phyloP scores from a whole-genome alignment of 2,329 filamentous ascomycete species.

The Pseudocercospora crystallina region DNA sequence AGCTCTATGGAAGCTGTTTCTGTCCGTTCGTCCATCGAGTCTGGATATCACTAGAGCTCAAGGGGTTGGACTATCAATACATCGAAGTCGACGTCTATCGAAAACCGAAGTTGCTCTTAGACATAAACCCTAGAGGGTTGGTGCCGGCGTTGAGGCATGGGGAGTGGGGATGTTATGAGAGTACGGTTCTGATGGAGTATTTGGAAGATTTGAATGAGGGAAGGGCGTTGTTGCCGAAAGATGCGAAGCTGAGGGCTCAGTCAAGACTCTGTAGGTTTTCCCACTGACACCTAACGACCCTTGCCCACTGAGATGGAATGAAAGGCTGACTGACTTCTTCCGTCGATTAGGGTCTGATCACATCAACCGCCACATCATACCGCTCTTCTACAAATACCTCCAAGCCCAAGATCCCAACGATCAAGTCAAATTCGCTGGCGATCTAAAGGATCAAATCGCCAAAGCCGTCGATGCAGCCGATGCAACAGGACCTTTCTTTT shows the following conservation, averaged over 20 bases:
- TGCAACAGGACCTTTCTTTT: constrained; percentile 67
- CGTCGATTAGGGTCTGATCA: constrained; percentile 63
- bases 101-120: constrained; percentile 68
- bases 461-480: constrained; percentile 60
- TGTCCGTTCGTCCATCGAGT: constrained; percentile 86
- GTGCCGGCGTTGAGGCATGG: constrained; percentile 77
- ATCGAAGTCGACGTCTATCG: constrained; percentile 80
- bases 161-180: constrained; percentile 81
- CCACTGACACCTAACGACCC: too few relatives aligned
- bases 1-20: constrained; percentile 79
- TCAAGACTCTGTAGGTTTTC: constrained; percentile 55
- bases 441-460: constrained; percentile 65
- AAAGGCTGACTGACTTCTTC: too few relatives aligned
- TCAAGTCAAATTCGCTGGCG: constrained; percentile 59
- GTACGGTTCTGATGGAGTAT: constrained; percentile 81
- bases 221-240: constrained; percentile 62
- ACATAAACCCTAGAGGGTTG: constrained; percentile 72
- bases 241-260: constrained; percentile 68
- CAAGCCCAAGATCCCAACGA: constrained; percentile 62
- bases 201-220: constrained; percentile 70
- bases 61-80: constrained; percentile 78
- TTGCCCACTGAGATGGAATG: too few relatives aligned
- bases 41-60: constrained; percentile 84
- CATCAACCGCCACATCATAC: constrained; percentile 74
- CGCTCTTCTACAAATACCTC: constrained; percentile 72